Conservation (phyloP, 139 green algal species). For the Dunaliella primolecta region DNA sequence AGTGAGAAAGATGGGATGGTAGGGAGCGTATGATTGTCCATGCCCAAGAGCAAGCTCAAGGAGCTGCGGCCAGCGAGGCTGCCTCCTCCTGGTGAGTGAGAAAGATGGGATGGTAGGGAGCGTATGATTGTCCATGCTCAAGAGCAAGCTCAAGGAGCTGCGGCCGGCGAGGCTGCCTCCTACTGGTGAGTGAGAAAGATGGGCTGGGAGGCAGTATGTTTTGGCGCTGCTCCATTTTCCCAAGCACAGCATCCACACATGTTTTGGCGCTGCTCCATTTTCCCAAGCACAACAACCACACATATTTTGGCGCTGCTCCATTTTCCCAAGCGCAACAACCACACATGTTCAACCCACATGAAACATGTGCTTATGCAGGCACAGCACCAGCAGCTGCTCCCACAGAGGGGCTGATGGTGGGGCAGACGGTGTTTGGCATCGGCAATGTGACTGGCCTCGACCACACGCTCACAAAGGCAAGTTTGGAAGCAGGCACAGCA, state of each 20-base stretch:
- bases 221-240: not conserved
- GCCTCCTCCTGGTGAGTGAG: too few relatives aligned
- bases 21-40: slow-evolving; percentile 58
- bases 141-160: slow-evolving; percentile 30
- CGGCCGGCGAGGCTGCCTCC: not conserved
- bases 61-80: not conserved
- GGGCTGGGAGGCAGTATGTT: too few relatives aligned
- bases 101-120: too few relatives aligned
- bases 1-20: too few relatives aligned
- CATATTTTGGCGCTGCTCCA: too few relatives aligned
- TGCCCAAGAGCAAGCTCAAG: slow-evolving; percentile 39
- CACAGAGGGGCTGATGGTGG: slow-evolving; percentile 15
- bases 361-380: too few relatives aligned
- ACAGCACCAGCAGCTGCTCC: not conserved
- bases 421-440: slow-evolving; percentile 60
- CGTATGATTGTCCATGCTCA: slow-evolving; percentile 54
- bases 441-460: slow-evolving; percentile 79
- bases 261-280: slow-evolving; percentile 5
- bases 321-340: too few relatives aligned
- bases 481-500: too few relatives aligned
- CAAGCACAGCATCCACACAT: not conserved
- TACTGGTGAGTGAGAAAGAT: too few relatives aligned
- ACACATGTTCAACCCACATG: too few relatives aligned
- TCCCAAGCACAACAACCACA: too few relatives aligned
- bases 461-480: slow-evolving; percentile 65